Percentiles rank a stretch among this genome's conserved stretches.
These are phyloP conservation scores for Strobilomyces confusus DNA, from an alignment of 768 basidiomycete genomes.

Conservation along the genomic window DNA sequence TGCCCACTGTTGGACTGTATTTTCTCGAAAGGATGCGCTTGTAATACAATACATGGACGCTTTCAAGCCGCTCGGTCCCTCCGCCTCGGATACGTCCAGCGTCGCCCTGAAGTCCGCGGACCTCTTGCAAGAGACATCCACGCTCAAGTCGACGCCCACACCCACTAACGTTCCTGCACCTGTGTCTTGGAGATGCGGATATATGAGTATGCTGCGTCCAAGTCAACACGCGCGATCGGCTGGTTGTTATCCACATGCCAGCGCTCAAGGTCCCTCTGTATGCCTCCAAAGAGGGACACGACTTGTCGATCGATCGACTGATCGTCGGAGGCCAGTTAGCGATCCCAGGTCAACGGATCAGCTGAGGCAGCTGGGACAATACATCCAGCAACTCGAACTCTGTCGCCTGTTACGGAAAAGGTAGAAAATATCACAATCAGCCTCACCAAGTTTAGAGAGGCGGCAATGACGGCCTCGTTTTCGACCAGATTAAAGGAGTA, in stretches of 20 bases:
- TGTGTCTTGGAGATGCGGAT: too few relatives aligned
- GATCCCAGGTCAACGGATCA: conserved; percentile 74
- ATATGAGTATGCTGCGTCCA: too few relatives aligned
- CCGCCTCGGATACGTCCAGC: conserved; percentile 59
- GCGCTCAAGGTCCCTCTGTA: conserved; percentile 57
- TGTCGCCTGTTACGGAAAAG: conserved; percentile 18
- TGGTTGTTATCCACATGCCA: conserved; percentile 47
- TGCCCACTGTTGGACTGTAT: too few relatives aligned
- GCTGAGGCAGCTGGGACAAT: conserved; percentile 59
- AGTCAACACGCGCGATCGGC: background rate
- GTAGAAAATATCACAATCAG: too few relatives aligned
- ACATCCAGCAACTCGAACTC: conserved; percentile 81
- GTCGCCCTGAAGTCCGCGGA: conserved; percentile 61
- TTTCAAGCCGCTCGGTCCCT: conserved; percentile 27
- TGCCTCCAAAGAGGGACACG: conserved; percentile 57
- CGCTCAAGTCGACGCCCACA: conserved; percentile 4
- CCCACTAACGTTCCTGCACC: too few relatives aligned
- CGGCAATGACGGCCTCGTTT: conserved; percentile 93
- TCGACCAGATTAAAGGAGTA: conserved; percentile 97
- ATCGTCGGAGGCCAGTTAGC: conserved; percentile 74
- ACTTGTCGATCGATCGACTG: conserved; percentile 46
- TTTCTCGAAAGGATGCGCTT: too few relatives aligned
- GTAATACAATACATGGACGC: too few relatives aligned
- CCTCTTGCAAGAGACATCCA: conserved; percentile 37
- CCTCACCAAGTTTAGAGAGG: conserved; percentile 69